Conservation (phyloP, 148 eudicot genomes). For the Vaccinium corymbosum region DNA sequence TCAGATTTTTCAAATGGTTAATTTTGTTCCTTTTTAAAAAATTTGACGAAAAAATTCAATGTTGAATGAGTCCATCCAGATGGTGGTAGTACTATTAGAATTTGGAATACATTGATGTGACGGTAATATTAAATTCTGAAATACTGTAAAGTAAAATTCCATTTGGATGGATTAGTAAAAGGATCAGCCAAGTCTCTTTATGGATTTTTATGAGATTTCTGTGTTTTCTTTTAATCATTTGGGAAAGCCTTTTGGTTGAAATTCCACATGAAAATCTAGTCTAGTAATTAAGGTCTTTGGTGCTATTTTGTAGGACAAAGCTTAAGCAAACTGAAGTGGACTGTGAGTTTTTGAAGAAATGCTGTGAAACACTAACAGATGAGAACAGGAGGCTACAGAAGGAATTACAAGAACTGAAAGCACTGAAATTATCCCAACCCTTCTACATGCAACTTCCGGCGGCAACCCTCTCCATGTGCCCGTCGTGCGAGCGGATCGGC, state of each 20-base stretch:
- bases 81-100: background rate
- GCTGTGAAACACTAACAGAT: constrained; percentile 65
- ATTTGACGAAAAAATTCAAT: background rate
- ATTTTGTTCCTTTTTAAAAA: background rate
- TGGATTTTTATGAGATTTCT: background rate
- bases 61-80: background rate
- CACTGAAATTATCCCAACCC: constrained; percentile 47
- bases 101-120: background rate
- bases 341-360: constrained; percentile 75
- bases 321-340: constrained; percentile 78
- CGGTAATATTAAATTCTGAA: background rate
- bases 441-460: constrained; percentile 67
- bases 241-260: background rate
- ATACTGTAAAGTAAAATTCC: background rate
- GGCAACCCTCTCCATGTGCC: constrained; percentile 75
- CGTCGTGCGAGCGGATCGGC: constrained; percentile 66
- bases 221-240: background rate
- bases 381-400: constrained; percentile 72
- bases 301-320: constrained; percentile 37
- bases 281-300: background rate
- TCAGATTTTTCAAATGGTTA: background rate
- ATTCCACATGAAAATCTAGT: background rate
- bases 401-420: constrained; percentile 65
- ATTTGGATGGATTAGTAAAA: too few species aligned
- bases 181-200: background rate